Conservation (phyloP, 371 early-diverging fungal genomes). For the Rhizomucor miehei region DNA sequence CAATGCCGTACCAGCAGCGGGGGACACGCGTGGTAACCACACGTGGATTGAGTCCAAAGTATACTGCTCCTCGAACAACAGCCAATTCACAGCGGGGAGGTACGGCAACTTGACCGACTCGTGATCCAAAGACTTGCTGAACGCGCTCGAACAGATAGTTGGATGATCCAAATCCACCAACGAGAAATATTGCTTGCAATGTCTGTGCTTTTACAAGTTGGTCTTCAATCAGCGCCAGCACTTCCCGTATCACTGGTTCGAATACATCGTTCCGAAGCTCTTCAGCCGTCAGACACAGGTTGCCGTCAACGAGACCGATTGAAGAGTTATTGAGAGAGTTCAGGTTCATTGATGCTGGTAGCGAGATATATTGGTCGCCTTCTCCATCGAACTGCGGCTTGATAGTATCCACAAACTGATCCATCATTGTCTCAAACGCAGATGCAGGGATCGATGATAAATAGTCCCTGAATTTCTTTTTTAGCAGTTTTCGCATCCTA, state of each 20-base stretch:
- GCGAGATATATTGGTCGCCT: conserved; percentile 47
- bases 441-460: conserved; percentile 49
- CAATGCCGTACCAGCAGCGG: conserved; percentile 58
- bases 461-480: conserved; percentile 46
- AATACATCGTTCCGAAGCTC: conserved; percentile 50
- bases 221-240: conserved; percentile 38
- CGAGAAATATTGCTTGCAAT: conserved; percentile 52
- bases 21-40: conserved; percentile 53
- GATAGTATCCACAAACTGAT: conserved; percentile 48
- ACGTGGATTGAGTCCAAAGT: conserved; percentile 49
- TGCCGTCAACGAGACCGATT: conserved; percentile 56
- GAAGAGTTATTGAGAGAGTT: conserved; percentile 44
- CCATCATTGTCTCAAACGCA: conserved; percentile 55
- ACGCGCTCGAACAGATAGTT: conserved; percentile 52
- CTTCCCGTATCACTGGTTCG: conserved; percentile 44
- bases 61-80: conserved; percentile 46
- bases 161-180: conserved; percentile 63
- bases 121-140: conserved; percentile 27
- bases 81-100: conserved; percentile 53
- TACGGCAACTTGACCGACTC: conserved; percentile 43
- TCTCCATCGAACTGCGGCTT: conserved; percentile 56
- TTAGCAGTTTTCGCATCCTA: conserved; percentile 52
- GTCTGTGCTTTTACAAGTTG: conserved; percentile 36
- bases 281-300: conserved; percentile 40
- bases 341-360: conserved; percentile 46